Percentiles rank a stretch among this genome's conserved stretches.
Evolutionary conservation across 768 basidiomycete genomes (phyloP).

Genomic region (Daedaleopsis nitida): DNA sequence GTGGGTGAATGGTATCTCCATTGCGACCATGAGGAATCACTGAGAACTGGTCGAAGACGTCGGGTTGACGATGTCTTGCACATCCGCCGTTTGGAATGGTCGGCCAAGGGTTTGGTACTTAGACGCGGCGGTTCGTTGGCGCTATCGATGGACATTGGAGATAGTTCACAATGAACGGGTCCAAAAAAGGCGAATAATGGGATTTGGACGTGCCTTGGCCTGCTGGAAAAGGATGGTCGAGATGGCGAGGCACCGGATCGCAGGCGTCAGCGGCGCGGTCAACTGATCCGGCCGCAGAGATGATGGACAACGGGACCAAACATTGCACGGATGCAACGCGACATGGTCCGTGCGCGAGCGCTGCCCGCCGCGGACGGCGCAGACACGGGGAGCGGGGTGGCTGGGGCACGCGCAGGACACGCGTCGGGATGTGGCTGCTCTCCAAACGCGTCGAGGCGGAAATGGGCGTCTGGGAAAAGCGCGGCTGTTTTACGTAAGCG

Average conservation of each 20-base stretch:
- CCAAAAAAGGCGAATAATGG: neutral
- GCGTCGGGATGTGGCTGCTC: neutral
- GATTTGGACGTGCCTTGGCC: slow-evolving; percentile 1
- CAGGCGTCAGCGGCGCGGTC: slow-evolving; percentile 15
- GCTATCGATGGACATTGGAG: neutral
- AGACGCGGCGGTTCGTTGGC: neutral
- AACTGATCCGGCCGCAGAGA: slow-evolving; percentile 11
- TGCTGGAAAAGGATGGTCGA: slow-evolving; percentile 14
- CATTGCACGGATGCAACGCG: neutral
- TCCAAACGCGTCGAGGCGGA: slow-evolving; percentile 10
- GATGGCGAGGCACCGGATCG: slow-evolving; percentile 22
- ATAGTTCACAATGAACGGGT: neutral
- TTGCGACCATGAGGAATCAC: neutral
- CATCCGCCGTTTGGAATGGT: neutral
- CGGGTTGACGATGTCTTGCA: too few species aligned
- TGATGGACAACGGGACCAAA: slow-evolving; percentile 5
- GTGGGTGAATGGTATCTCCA: too few species aligned
- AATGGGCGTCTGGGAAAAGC: slow-evolving; percentile 17
- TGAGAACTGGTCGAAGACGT: neutral
- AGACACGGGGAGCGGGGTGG: neutral
- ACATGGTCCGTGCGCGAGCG: slow-evolving; percentile 1
- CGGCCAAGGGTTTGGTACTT: neutral
- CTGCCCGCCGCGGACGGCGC: neutral
- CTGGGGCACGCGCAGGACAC: neutral
- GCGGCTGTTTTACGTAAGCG: slow-evolving; percentile 20